Base-by-base conservation (phyloP, 2,329 filamentous ascomycete species). In the Venturia effusa region DNA sequence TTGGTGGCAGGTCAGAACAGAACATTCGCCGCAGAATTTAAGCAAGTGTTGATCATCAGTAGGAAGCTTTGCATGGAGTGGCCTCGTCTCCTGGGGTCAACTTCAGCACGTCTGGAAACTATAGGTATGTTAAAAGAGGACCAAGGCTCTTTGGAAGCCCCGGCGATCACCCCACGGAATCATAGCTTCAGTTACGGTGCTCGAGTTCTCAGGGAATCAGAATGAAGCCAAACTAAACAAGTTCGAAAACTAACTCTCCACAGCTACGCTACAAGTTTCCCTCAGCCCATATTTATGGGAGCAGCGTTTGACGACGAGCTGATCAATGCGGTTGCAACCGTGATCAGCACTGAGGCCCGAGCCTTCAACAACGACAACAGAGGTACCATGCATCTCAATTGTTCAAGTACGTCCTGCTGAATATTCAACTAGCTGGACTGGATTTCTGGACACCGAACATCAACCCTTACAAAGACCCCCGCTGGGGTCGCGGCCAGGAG, bases 251-350 rank as follows among this genome's bases (percentile, higher is more conserved):
- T 27, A 24, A 51, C 22, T 51, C 4, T 8, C 45, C 45, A 27
- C n/a, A 57, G 77, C 66, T 83, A 81, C 69, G 83, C 86, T 0
- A 88, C 86, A 0, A 84, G 82, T 0, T 89, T 88, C 69, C 85
- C 86, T 0, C 81, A 83, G 70, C 85, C 86, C 0, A 86, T 89
- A 61, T 73, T 82, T 1, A 80, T 85, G 68, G 81, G 81, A 27
- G 84, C 86, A 0, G 81, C 85, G 0, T 86, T 89, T 67, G 84
- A 89, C 66, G 84, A 87, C 67, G 79, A 80, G 0, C 72, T 89
- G 39, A 82, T 89, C 66, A 71, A 79, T 24, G 74, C 79, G 6
- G 81, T 89, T 3, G 86, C 80, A 1, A 76, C 72, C 1, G 78
- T 84, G 6, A 79, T 85, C 39, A 76, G 76, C 5, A 87, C 81